Conservation (phyloP, 495 filamentous ascomycete species). For the Daldinia bambusicola region DNA sequence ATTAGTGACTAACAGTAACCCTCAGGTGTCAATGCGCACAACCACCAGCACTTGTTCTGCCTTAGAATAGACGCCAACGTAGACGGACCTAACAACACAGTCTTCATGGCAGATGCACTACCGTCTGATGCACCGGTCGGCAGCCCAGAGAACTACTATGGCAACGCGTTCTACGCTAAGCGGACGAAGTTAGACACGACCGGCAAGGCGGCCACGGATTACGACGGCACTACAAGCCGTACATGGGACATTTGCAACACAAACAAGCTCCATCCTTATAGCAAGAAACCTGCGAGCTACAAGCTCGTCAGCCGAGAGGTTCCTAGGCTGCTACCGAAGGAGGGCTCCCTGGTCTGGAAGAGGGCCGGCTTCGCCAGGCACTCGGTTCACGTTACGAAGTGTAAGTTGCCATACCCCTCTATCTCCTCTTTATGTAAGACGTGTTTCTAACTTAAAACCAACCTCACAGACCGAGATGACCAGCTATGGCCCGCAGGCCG, state of each 20-base stretch:
- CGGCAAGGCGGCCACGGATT: constrained; percentile 78
- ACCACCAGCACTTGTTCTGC: constrained; percentile 97
- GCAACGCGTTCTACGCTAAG: constrained; percentile 94
- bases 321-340: constrained; percentile 81
- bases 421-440: background rate
- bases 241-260: constrained; percentile 94
- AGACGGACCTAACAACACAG: constrained; percentile 86
- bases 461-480: constrained; percentile 74
- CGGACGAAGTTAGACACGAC: constrained; percentile 83
- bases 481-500: constrained; percentile 93
- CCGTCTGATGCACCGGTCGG: constrained; percentile 75
- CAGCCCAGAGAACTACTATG: constrained; percentile 85
- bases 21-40: constrained; percentile 69
- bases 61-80: constrained; percentile 89
- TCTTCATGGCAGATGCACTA: constrained; percentile 82
- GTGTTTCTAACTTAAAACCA: background rate
- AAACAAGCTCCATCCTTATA: constrained; percentile 84
- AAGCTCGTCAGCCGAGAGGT: constrained; percentile 92
- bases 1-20: constrained; percentile 4
- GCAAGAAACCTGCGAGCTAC: constrained; percentile 87
- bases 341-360: constrained; percentile 90
- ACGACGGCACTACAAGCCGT: constrained; percentile 78
- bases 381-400: constrained; percentile 91
- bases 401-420: constrained; percentile 61
- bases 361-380: constrained; percentile 91